Evolutionary conservation across 2,329 filamentous ascomycete species (phyloP).

Genomic region (Epichloe amarillans): DNA sequence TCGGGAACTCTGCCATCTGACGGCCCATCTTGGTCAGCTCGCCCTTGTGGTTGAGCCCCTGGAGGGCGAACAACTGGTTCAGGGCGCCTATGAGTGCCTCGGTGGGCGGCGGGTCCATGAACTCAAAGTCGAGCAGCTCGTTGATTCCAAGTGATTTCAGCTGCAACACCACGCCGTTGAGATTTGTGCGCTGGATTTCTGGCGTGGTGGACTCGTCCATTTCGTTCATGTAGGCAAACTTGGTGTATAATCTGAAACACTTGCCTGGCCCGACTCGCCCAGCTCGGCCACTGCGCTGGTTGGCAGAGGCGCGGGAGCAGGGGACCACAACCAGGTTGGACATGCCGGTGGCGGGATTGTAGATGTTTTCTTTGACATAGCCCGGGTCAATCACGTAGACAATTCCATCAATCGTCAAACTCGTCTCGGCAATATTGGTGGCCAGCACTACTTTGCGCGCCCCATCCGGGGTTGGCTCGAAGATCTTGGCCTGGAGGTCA

Average conservation of each 20-base stretch:
- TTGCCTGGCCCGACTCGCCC: slow-evolving; percentile 87
- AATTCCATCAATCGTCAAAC: slow-evolving; percentile 89
- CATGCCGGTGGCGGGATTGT: slow-evolving; percentile 85
- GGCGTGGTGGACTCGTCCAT: slow-evolving; percentile 85
- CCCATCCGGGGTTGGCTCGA: slow-evolving; percentile 77
- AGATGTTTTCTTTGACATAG: slow-evolving; percentile 90
- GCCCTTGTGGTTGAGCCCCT: slow-evolving; percentile 77
- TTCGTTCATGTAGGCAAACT: slow-evolving; percentile 88
- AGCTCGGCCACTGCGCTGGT: slow-evolving; percentile 84
- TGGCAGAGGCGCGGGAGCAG: slow-evolving; percentile 81
- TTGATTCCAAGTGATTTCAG: slow-evolving; percentile 87
- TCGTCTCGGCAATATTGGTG: slow-evolving; percentile 95
- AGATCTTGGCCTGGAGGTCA: slow-evolving; percentile 84
- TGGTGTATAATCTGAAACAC: slow-evolving; percentile 87
- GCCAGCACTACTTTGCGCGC: slow-evolving; percentile 85
- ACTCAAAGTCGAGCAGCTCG: slow-evolving; percentile 86
- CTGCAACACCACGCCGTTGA: slow-evolving; percentile 71
- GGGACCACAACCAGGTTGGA: slow-evolving; percentile 83
- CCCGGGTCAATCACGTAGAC: slow-evolving; percentile 93
- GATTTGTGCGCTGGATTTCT: slow-evolving; percentile 82
- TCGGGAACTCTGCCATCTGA: slow-evolving; percentile 91
- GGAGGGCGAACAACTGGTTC: slow-evolving; percentile 82
- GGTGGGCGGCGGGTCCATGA: slow-evolving; percentile 84
- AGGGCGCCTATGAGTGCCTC: slow-evolving; percentile 81
- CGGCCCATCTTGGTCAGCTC: slow-evolving; percentile 82